Percentiles rank a stretch among this genome's conserved stretches.
Evolutionary conservation across 768 basidiomycete genomes (phyloP).

Genomic region (Tephrocybe sp.): DNA sequence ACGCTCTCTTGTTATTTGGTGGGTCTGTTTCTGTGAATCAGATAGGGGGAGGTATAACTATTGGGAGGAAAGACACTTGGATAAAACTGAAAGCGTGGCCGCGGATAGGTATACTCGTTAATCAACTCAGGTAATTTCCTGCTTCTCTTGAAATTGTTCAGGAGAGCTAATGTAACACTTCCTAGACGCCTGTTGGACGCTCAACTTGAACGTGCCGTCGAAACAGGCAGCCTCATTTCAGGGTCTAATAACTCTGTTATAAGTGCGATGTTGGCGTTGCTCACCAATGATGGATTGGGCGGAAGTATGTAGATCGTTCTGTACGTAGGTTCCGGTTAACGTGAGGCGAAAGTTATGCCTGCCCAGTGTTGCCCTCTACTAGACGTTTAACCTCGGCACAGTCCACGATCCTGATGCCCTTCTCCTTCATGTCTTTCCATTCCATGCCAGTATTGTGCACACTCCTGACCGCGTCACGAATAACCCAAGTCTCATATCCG

Average conservation of each 20-base stretch:
- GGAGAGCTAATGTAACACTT: background rate
- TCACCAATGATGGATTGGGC: constrained; percentile 22
- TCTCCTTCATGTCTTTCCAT: constrained; percentile 36
- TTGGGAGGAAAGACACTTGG: constrained; percentile 50
- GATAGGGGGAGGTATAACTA: constrained; percentile 70
- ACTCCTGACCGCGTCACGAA: constrained; percentile 48
- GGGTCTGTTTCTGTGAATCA: constrained; percentile 79
- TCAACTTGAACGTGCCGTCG: constrained; percentile 64
- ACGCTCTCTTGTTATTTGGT: constrained; percentile 82
- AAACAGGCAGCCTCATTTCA: constrained; percentile 51
- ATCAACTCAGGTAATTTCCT: constrained; percentile 68
- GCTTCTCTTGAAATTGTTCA: background rate
- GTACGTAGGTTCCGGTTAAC: background rate
- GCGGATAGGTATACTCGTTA: constrained; percentile 88
- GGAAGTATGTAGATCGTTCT: constrained; percentile 1
- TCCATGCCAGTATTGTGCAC: constrained; percentile 32
- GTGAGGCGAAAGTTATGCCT: too few species aligned
- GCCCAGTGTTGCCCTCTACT: too few species aligned
- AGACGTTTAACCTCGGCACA: constrained; percentile 26
- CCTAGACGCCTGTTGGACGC: constrained; percentile 67
- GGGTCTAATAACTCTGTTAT: constrained; percentile 55
- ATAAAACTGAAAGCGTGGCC: constrained; percentile 81
- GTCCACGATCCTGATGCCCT: constrained; percentile 33
- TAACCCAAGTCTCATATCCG: constrained; percentile 50
- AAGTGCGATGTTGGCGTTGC: constrained; percentile 33